Conservation (phyloP, 2,329 filamentous ascomycete genomes). For the Neonectria sp. region DNA sequence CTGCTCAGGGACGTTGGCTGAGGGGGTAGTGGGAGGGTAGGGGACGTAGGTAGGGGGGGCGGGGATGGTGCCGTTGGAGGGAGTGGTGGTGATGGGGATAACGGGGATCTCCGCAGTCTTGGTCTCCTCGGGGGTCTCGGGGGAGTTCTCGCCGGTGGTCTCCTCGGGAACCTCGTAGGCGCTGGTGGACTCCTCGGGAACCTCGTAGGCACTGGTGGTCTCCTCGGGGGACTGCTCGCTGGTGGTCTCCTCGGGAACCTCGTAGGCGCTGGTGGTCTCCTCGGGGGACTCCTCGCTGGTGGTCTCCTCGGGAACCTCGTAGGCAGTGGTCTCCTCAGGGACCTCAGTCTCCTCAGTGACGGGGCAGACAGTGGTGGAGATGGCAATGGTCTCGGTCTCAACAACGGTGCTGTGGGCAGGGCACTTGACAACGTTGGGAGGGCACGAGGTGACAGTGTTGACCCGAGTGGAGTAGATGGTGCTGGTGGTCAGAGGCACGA, state of each 20-base stretch:
- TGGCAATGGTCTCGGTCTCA: slow-evolving; percentile 54
- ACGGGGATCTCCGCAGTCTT: slow-evolving; percentile 27
- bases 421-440: slow-evolving; percentile 74
- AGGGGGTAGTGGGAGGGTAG: slow-evolving; percentile 37
- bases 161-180: slow-evolving; percentile 23
- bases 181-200: slow-evolving; percentile 26
- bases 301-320: slow-evolving; percentile 26
- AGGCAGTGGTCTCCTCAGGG: slow-evolving; percentile 25
- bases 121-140: slow-evolving; percentile 27
- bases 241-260: slow-evolving; percentile 33
- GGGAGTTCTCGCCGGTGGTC: slow-evolving; percentile 34
- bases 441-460: slow-evolving; percentile 75
- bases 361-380: slow-evolving; percentile 60
- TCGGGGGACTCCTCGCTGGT: slow-evolving; percentile 17
- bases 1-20: slow-evolving; percentile 32
- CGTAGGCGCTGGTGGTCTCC: slow-evolving; percentile 13
- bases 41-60: slow-evolving; percentile 14
- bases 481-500: slow-evolving; percentile 62
- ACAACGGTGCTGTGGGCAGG: slow-evolving; percentile 59
- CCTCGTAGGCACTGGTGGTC: slow-evolving; percentile 5
- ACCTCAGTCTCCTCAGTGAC: slow-evolving; percentile 46
- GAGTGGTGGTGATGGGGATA: slow-evolving; percentile 33
- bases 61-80: slow-evolving; percentile 19
- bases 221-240: slow-evolving; percentile 29
- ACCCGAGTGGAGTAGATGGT: slow-evolving; percentile 72